A percentile compares a stretch with the other conserved stretches of the same genome.
Conservation (phyloP, 306 rosid genomes). For the Vachellia pachyceras region DNA sequence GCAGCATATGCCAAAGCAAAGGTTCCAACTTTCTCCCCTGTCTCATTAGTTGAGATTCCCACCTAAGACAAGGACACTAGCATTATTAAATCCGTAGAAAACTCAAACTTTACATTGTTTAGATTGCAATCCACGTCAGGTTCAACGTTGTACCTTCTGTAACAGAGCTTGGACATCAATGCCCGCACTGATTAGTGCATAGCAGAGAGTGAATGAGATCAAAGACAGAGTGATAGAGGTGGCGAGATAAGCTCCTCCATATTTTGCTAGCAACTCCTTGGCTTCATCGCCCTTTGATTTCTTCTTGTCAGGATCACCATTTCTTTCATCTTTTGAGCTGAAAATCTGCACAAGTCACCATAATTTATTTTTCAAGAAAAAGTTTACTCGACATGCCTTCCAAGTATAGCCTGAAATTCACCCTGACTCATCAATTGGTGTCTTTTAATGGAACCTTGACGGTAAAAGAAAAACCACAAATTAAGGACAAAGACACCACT, state of each 20-base stretch:
- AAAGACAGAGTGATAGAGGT: conserved; percentile 86
- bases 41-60: conserved; percentile 70
- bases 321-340: conserved; percentile 74
- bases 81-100: not conserved
- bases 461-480: conserved; percentile 18
- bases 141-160: conserved; percentile 63
- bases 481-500: conserved; percentile 19
- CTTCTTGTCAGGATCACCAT: conserved; percentile 45
- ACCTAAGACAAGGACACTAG: conserved; percentile 52
- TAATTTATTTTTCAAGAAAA: conserved; percentile 14
- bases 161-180: conserved; percentile 80
- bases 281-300: conserved; percentile 88
- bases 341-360: conserved; percentile 65
- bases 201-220: conserved; percentile 79
- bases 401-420: conserved; percentile 13
- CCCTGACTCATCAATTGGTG: not conserved
- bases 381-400: conserved; percentile 8
- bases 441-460: not conserved
- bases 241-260: conserved; percentile 91
- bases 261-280: conserved; percentile 86
- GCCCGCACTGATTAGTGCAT: conserved; percentile 69
- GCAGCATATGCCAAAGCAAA: conserved; percentile 97
- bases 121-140: conserved; percentile 9
- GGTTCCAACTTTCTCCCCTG: conserved; percentile 89
- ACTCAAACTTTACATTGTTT: conserved; percentile 9